phyloP scores from a whole-genome alignment of 176 grass and related monocot genomes.

The Areca catechu region DNA sequence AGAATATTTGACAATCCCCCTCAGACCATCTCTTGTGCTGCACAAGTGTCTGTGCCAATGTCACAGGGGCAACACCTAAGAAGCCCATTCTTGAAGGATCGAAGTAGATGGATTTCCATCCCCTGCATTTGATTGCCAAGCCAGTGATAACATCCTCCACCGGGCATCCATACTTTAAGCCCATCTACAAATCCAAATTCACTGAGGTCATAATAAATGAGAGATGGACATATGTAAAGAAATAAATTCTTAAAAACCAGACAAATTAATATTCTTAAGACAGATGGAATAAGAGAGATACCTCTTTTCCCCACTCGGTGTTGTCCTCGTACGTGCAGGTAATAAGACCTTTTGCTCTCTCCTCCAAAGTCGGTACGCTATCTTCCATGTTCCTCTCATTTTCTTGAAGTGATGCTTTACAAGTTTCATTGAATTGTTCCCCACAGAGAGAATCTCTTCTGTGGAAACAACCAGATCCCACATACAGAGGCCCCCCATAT shows the following conservation, averaged over 20 bases:
- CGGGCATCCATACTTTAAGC: slow-evolving; percentile 32
- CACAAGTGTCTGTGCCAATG: slow-evolving; percentile 11
- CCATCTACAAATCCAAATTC: slow-evolving; percentile 17
- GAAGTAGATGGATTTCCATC: slow-evolving; percentile 36
- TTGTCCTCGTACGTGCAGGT: slow-evolving; percentile 50
- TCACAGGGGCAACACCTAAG: slow-evolving; percentile 28
- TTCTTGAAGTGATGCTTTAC: slow-evolving; percentile 32
- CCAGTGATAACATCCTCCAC: slow-evolving; percentile 44
- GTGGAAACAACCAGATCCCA: slow-evolving; percentile 71
- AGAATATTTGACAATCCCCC: slow-evolving; percentile 17
- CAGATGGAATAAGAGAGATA: slow-evolving; percentile 15
- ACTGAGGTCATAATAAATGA: not conserved
- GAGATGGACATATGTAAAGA: too few species aligned
- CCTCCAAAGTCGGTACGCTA: slow-evolving; percentile 38
- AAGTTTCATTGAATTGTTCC: slow-evolving; percentile 29
- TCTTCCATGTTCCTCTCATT: slow-evolving; percentile 19
- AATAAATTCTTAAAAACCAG: too few species aligned
- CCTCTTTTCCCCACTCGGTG: slow-evolving; percentile 69
- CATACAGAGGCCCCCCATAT: slow-evolving; percentile 59
- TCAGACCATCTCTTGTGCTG: slow-evolving; percentile 24
- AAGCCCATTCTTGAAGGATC: slow-evolving; percentile 17
- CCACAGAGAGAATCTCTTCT: slow-evolving; percentile 51
- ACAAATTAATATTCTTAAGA: not conserved
- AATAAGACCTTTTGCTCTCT: slow-evolving; percentile 30
- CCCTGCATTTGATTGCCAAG: slow-evolving; percentile 34